A percentile compares a stretch with the other conserved stretches of the same genome.
phyloP scores from a whole-genome alignment of 2,329 filamentous ascomycete species.

The Colletotrichum tamarilloi region DNA sequence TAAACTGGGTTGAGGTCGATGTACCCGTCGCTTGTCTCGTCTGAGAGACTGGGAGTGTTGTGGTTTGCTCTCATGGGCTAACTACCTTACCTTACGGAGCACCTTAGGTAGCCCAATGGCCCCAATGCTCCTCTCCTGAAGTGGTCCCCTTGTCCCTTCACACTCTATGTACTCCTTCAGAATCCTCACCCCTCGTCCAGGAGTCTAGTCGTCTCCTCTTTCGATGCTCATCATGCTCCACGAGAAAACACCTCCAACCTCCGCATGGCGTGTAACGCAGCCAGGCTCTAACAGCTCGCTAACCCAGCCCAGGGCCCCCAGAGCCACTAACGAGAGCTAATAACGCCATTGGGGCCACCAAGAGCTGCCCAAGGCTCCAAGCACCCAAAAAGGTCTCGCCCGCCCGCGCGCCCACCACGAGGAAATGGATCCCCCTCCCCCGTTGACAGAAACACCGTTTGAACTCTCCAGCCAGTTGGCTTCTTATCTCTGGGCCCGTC shows the following conservation, averaged over 20 bases:
- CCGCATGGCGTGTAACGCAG: constrained; percentile 29
- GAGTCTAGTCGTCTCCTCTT: not conserved
- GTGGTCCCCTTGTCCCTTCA: not conserved
- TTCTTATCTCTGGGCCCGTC: not conserved
- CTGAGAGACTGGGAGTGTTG: not conserved
- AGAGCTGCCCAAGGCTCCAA: constrained; percentile 7
- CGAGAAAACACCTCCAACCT: not conserved
- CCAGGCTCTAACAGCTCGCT: constrained; percentile 19
- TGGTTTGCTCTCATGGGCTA: not conserved
- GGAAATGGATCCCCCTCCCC: constrained; percentile 5
- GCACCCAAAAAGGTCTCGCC: constrained; percentile 5
- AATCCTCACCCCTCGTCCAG: no score
- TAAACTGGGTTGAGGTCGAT: constrained; percentile 14
- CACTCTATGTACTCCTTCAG: no score
- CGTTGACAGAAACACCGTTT: constrained; percentile 24
- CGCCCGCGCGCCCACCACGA: constrained; percentile 9
- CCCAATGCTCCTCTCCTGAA: not conserved
- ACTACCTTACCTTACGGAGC: no score
- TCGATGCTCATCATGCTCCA: not conserved
- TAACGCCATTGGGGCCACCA: constrained; percentile 29
- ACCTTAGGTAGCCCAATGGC: no score
- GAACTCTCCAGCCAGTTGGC: constrained; percentile 8
- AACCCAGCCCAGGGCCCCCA: constrained; percentile 12
- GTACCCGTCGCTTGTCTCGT: constrained; percentile 8
- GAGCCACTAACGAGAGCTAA: constrained; percentile 14